phyloP scores from a whole-genome alignment of 768 basidiomycete species.

The Heimioporus sp. region DNA sequence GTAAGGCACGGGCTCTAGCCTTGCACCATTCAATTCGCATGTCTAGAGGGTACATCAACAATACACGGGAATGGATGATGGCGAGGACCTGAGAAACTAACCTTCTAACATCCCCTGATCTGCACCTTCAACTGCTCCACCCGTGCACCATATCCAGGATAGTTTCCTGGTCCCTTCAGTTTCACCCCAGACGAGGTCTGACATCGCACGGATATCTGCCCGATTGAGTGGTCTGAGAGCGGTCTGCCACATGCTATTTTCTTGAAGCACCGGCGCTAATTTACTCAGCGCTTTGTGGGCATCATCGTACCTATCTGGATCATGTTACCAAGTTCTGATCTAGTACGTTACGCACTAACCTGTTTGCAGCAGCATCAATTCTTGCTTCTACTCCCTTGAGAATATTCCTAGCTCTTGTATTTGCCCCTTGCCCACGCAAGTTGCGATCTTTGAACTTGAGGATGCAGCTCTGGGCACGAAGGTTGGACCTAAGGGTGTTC shows the following conservation, averaged over 20 bases:
- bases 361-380: background rate
- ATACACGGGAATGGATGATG: no score
- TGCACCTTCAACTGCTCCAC: background rate
- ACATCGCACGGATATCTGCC: background rate
- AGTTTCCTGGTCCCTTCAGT: constrained; percentile 5
- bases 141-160: constrained; percentile 9
- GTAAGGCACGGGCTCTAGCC: constrained; percentile 10
- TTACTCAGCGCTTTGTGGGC: background rate
- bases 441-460: constrained; percentile 4
- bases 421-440: constrained; percentile 5
- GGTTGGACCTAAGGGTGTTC: constrained; percentile 12
- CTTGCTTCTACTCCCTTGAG: background rate
- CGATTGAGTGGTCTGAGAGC: background rate
- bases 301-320: background rate
- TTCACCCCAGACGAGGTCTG: background rate
- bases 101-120: background rate
- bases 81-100: background rate
- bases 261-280: background rate
- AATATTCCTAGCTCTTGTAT: background rate
- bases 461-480: constrained; percentile 1
- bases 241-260: background rate
- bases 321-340: no score
- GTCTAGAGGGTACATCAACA: background rate
- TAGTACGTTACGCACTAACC: background rate
- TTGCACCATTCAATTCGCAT: constrained; percentile 16